phyloP scores from a whole-genome alignment of 345 rosid species.

The Aegle marmelos region DNA sequence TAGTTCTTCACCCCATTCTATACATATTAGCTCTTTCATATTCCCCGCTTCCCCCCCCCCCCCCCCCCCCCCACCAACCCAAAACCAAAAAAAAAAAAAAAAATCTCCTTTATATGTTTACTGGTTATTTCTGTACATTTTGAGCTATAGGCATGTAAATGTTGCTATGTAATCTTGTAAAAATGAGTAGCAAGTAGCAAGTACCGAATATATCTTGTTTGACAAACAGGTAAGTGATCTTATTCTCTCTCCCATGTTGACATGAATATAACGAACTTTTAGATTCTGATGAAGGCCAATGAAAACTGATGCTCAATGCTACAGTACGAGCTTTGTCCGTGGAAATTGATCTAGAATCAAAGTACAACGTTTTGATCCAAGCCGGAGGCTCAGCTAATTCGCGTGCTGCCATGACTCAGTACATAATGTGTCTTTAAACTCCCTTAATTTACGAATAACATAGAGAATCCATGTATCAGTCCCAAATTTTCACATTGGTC shows the following conservation, averaged over 20 bases:
- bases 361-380: background rate
- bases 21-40: background rate
- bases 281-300: background rate
- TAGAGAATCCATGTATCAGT: background rate
- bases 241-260: too few species aligned
- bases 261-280: background rate
- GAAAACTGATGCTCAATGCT: background rate
- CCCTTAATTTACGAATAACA: background rate
- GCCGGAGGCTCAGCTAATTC: background rate
- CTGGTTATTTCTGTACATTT: slow-evolving; percentile 21
- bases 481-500: background rate
- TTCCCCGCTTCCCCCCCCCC: too few species aligned
- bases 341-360: background rate
- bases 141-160: slow-evolving; percentile 29
- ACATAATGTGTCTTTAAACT: background rate
- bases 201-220: background rate
- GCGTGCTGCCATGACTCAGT: background rate
- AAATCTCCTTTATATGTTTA: background rate
- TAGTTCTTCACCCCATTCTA: slow-evolving; percentile 6
- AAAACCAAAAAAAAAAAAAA: too few species aligned
- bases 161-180: slow-evolving; percentile 9
- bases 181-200: slow-evolving; percentile 12
- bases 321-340: background rate
- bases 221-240: background rate
- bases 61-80: too few species aligned